Evolutionary conservation across 2,329 filamentous ascomycete species (phyloP), one percentile per base, ranked within the genome.

Genomic region (Phoma sp.): DNA sequence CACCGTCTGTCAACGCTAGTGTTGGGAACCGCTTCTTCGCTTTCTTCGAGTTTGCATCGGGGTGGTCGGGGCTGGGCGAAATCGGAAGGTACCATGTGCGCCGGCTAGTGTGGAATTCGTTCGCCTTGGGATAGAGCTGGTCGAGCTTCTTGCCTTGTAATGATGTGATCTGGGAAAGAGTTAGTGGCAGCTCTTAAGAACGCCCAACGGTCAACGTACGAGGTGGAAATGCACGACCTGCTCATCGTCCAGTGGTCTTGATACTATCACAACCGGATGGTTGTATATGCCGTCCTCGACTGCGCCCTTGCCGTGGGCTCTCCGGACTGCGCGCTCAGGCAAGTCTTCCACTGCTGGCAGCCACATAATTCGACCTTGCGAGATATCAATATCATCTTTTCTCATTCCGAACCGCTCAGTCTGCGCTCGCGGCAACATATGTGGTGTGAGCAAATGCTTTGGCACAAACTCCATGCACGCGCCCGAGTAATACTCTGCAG

Each of bases 81-180:
- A 75, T 69, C 6, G 73, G 69, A 14, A 74, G 65, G 38, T 73
- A 74, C 68, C 67, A 69, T 5, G 65, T 64, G 12, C 70, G 64
- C 7, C 68, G 63, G 34, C 67, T 68, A 2, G 61, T 59, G 34
- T 74, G 71, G 42, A 69, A 73, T 11, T 74, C 66, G 56, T 68
- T 72, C 18, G 62, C 34, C 46, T 70, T 69, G 30, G 62, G 61
- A 42, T 72, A 75, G 25, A 69, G 61, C 38, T 74, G 62, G 25
- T 68, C 53, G 9, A 75, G 64, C 15, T 57, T 64, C 45, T 68
- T 73, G 33, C 71, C 68, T 49, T 72, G 64, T 39, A 74, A 64
- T 5, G 71, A 74, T 2, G 71, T 73, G 12, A 74, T 68, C 72
- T 74, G 34, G 3, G 30, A 14, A 14, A 25, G 36, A 28, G 50